Base-by-base conservation (phyloP, 192 early-diverging fungal genomes). In the Backusella westeae region DNA sequence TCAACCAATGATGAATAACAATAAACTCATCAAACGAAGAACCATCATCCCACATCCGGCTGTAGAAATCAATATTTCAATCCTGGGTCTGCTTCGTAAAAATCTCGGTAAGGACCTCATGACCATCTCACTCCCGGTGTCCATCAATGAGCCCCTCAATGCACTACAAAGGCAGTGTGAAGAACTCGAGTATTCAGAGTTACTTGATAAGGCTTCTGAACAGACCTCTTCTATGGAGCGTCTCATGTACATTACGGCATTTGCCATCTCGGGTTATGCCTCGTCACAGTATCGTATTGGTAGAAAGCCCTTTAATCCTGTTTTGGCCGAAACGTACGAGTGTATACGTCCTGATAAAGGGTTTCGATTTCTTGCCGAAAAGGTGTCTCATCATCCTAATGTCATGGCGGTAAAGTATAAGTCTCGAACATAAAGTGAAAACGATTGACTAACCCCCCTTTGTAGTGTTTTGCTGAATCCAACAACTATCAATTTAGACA, bases 261-360 rank as follows among this genome's bases (percentile, higher is more conserved):
- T 96, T 88, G 94, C 93, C 14, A 87, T 96, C n/a, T 92, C 92
- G 69, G 91, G 89, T 6, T 96, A 94, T 75, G 92, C 96, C 32
- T 91, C 92, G 4, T 94, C 94, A 6, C 91, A 94, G 42, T 82
- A 91, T 82, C 89, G 97, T 6, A 89, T 92, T 10, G 91, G 89
- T 34, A 86, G 95, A 74, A 99, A 99, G 23, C 41, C 41, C 21
- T 99, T 96, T 81, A 99, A 99, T 82, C 97, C 97, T 29, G 86
- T 99, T n/a, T 88, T 96, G 75, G 96, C 95, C 72, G 97, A 99
- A 81, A 99, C 97, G 1, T 99, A 94, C 82, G 97, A 99, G 80
- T 93, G 87, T 81, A 86, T 95, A 53, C 86, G 95, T 34, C 86
- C 92, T 8, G 93, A 93, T 78, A 89, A 87, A 73, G 94, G 95